Conservation (phyloP, 202 grass and related monocot genomes). For the Schoenoplectus triqueter region DNA sequence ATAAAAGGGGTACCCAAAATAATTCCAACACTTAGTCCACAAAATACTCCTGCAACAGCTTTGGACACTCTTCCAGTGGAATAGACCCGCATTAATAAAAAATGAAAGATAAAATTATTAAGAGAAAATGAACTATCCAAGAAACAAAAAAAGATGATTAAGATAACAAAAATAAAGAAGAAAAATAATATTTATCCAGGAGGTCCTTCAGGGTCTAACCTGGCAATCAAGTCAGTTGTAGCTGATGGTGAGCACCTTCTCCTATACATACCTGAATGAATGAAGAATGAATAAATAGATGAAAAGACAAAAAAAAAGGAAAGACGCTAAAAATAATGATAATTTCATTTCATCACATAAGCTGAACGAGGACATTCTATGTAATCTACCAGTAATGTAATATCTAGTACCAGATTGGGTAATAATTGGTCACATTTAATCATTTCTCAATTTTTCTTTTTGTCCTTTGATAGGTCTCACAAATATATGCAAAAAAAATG, state of each 20-base stretch:
- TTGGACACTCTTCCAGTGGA: conserved; percentile 81
- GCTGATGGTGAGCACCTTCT: conserved; percentile 99
- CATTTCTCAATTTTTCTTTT: not conserved
- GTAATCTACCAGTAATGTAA: not conserved
- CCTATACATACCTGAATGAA: conserved; percentile 87
- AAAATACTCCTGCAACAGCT: conserved; percentile 97
- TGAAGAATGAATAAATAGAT: conserved; percentile 25
- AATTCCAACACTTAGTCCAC: conserved; percentile 88
- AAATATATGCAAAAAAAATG: not conserved
- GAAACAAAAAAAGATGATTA: not conserved
- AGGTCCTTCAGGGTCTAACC: conserved; percentile 45
- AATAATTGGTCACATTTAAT: not conserved
- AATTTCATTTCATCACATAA: not conserved
- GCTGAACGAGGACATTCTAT: not conserved
- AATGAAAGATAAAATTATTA: not conserved
- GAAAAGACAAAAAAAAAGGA: conserved; percentile 21
- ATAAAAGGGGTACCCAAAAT: conserved; percentile 77
- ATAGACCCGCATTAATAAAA: conserved; percentile 63
- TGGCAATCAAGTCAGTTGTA: conserved; percentile 94
- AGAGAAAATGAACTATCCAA: not conserved
- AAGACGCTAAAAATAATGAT: not conserved
- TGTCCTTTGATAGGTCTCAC: conserved; percentile 23
- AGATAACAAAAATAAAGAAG: conserved; percentile 31
- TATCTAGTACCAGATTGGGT: not conserved
- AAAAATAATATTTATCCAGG: not conserved